Evolutionary conservation across 2,329 filamentous ascomycete genomes (phyloP).

Genomic region (Canariomyces notabilis): DNA sequence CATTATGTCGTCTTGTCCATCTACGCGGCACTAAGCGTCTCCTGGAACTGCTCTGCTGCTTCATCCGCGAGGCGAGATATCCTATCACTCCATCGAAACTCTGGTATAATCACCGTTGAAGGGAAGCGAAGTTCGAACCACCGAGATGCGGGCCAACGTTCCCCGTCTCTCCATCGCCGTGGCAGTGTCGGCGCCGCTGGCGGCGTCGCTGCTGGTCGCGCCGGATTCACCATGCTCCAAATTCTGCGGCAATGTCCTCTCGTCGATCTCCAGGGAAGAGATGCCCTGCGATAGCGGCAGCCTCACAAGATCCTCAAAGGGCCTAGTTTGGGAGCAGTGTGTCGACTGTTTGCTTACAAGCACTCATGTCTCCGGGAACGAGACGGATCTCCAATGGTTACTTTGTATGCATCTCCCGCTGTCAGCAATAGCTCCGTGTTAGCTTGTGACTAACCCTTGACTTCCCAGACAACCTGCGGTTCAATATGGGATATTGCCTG

Average conservation of each 20-base stretch:
- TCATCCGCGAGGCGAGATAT: conserved; percentile 12
- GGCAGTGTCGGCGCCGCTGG: conserved; percentile 19
- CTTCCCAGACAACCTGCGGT: conserved; percentile 52
- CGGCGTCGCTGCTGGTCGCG: conserved; percentile 38
- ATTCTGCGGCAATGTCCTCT: conserved; percentile 50
- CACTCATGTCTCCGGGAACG: conserved; percentile 37
- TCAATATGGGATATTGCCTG: conserved; percentile 50
- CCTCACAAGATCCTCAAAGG: conserved; percentile 36
- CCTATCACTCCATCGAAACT: too few relatives aligned
- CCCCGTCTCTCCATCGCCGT: conserved; percentile 13
- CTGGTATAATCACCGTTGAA: neutral
- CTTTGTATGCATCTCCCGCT: conserved; percentile 45
- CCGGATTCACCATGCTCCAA: conserved; percentile 45
- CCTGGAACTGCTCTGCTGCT: conserved; percentile 18
- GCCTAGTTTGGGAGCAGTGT: conserved; percentile 48
- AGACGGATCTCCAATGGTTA: conserved; percentile 49
- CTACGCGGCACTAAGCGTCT: conserved; percentile 18
- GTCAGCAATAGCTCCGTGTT: neutral
- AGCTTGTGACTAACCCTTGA: conserved; percentile 18
- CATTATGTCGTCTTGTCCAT: conserved; percentile 20
- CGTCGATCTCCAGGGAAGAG: conserved; percentile 41
- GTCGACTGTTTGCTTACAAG: conserved; percentile 49
- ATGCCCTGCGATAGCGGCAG: conserved; percentile 42
- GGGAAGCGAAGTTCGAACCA: neutral
- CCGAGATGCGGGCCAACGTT: conserved; percentile 16